phyloP scores from a whole-genome alignment of 768 basidiomycete genomes.

The Boletus tylopilopsis region DNA sequence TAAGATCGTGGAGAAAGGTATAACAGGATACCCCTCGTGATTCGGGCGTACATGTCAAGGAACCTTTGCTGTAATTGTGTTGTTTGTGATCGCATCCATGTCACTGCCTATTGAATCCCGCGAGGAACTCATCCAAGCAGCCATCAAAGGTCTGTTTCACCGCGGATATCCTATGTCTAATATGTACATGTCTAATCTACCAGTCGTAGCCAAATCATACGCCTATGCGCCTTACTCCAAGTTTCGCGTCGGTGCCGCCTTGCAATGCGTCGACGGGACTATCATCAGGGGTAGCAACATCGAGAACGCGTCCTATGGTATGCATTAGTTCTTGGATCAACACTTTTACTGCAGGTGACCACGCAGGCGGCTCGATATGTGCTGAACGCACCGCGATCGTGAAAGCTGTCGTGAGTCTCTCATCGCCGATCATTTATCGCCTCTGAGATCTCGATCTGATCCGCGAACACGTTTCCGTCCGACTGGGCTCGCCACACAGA shows the following conservation, averaged over 20 bases:
- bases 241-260: conserved; percentile 88
- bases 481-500: conserved; percentile 46
- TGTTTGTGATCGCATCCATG: conserved; percentile 7
- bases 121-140: conserved; percentile 50
- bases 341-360: too few relatives aligned
- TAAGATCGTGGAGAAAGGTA: conserved; percentile 6
- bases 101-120: conserved; percentile 41
- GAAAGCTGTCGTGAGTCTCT: conserved; percentile 76
- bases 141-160: conserved; percentile 26
- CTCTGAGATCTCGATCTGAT: too few relatives aligned
- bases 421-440: background rate
- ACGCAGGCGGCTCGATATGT: conserved; percentile 78
- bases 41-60: too few relatives aligned
- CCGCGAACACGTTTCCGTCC: too few relatives aligned
- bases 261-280: conserved; percentile 63
- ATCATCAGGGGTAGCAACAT: conserved; percentile 87
- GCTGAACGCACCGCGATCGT: conserved; percentile 93
- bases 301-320: conserved; percentile 93
- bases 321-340: conserved; percentile 1
- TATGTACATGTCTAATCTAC: background rate
- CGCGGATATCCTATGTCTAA: background rate
- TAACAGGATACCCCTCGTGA: conserved; percentile 1
- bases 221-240: conserved; percentile 86
- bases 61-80: too few relatives aligned
- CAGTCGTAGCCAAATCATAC: conserved; percentile 53